phyloP scores from a whole-genome alignment of 2,329 filamentous ascomycete species.

The Aspergillus fructus region DNA sequence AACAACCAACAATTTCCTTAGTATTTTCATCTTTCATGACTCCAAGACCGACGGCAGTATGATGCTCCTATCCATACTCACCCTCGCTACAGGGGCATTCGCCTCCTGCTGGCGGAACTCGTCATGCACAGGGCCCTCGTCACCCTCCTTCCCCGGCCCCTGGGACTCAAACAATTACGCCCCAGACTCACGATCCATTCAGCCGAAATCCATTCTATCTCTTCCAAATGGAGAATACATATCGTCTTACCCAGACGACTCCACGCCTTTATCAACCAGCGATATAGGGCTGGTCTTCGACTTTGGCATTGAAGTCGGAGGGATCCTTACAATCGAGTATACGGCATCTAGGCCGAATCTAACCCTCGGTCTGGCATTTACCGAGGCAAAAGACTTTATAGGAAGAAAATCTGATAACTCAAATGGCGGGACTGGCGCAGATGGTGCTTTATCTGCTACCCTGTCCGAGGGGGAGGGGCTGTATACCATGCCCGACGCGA shows the following conservation, averaged over 20 bases:
- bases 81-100: background rate
- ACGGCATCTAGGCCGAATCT: conserved; percentile 33
- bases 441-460: conserved; percentile 41
- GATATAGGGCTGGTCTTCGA: conserved; percentile 51
- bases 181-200: conserved; percentile 51
- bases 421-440: conserved; percentile 46
- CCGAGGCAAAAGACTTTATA: conserved; percentile 51
- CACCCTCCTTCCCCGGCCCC: conserved; percentile 54
- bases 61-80: background rate
- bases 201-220: conserved; percentile 47
- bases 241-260: conserved; percentile 27
- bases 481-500: conserved; percentile 41
- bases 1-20: too few relatives aligned
- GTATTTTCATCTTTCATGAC: too few relatives aligned
- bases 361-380: conserved; percentile 48
- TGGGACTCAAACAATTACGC: conserved; percentile 62
- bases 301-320: conserved; percentile 60
- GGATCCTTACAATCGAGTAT: conserved; percentile 55
- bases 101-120: conserved; percentile 56
- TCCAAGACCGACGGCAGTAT: background rate
- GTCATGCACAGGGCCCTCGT: conserved; percentile 51
- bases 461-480: conserved; percentile 34
- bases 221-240: conserved; percentile 28
- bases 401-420: conserved; percentile 50
- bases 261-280: conserved; percentile 44